A percentile compares a stretch with the other conserved stretches of the same genome.
Evolutionary conservation across 208 protist genomes (phyloP).

Genomic region (Crithidia thermophila): DNA sequence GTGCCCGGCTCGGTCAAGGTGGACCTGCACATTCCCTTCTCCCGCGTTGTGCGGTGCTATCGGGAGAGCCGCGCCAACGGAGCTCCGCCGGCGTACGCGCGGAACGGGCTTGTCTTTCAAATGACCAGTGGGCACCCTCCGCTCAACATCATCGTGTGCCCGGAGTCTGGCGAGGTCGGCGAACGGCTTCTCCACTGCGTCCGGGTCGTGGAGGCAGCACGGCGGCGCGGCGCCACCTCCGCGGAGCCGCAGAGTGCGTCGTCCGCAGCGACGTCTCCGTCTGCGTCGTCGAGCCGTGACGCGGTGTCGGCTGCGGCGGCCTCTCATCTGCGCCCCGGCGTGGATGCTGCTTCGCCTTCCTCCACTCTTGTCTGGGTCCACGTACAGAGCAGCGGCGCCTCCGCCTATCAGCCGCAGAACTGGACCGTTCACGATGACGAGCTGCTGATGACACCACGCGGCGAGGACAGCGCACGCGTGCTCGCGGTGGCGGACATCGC

Average conservation of each 20-base stretch:
- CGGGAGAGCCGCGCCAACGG: slow-evolving; percentile 19
- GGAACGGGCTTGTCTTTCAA: slow-evolving; percentile 53
- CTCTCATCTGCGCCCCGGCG: too few species aligned
- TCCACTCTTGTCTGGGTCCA: too few species aligned
- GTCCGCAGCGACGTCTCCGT: background rate
- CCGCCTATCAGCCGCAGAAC: slow-evolving; percentile 16
- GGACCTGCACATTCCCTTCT: slow-evolving; percentile 29
- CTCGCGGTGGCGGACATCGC: slow-evolving; percentile 11
- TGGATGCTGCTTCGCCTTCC: too few species aligned
- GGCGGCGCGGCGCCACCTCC: background rate
- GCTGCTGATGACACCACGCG: slow-evolving; percentile 2
- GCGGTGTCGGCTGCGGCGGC: too few species aligned
- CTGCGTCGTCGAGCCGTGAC: background rate
- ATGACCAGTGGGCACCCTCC: slow-evolving; percentile 39
- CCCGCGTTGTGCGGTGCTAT: slow-evolving; percentile 24
- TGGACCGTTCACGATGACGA: slow-evolving; percentile 10
- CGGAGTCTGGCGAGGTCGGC: slow-evolving; percentile 31
- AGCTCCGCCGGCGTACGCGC: slow-evolving; percentile 37
- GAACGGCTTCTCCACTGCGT: slow-evolving; percentile 38
- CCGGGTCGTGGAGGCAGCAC: slow-evolving; percentile 23
- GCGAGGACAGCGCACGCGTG: background rate
- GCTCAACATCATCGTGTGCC: slow-evolving; percentile 54
- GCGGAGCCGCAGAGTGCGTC: background rate
- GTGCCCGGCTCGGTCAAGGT: slow-evolving; percentile 22
- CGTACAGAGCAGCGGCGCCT: background rate